Evolutionary conservation across 2,329 filamentous ascomycete species (phyloP).

Genomic region (Fusarium piperis): DNA sequence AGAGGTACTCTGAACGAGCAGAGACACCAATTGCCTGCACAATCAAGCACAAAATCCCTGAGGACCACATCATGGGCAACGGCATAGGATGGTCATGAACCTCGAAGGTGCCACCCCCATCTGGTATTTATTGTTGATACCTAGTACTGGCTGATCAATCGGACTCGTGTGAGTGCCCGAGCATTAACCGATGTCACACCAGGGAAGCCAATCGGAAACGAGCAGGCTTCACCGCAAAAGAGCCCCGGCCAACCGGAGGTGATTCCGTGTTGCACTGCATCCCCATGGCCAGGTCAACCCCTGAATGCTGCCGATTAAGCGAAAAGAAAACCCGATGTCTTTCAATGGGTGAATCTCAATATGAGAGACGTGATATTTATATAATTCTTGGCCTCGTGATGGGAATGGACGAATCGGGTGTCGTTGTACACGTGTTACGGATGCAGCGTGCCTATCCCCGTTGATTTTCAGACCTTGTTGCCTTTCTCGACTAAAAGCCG

Average conservation of each 20-base stretch:
- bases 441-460: not conserved
- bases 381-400: not conserved
- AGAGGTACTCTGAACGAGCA: not conserved
- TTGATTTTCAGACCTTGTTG: not conserved
- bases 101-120: not conserved
- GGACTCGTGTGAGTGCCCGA: not conserved
- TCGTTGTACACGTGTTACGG: not conserved
- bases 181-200: not conserved
- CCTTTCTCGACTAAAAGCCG: not conserved
- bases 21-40: conserved; percentile 4
- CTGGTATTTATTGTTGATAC: not conserved
- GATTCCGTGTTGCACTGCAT: not conserved
- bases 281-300: not conserved
- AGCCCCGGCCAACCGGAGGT: not conserved
- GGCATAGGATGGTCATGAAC: not conserved
- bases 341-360: not conserved
- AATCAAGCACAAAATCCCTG: not conserved
- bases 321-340: not conserved
- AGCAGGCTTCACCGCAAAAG: not conserved
- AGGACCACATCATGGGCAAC: conserved; percentile 14
- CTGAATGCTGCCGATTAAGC: not conserved
- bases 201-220: not conserved
- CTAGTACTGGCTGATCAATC: not conserved
- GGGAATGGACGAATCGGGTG: not conserved
- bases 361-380: not conserved